Percentiles rank a stretch among this genome's conserved stretches.
Evolutionary conservation across 228 moss, liverwort and hornwort genomes (phyloP).

Genomic region (Sphagnum magellanicum): DNA sequence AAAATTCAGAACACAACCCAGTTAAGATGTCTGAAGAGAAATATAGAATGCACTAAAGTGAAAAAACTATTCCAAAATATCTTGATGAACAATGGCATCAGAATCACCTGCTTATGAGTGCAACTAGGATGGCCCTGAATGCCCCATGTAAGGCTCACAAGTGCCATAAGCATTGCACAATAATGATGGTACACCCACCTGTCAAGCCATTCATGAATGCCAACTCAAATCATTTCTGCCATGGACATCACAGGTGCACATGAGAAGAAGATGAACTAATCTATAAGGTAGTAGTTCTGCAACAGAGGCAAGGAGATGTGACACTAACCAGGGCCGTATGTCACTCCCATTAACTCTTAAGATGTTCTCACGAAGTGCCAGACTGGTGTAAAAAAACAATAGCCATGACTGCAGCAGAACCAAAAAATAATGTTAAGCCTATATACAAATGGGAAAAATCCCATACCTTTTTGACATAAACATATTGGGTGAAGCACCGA

Average conservation of each 20-base stretch:
- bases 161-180: constrained; percentile 92
- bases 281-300: too few species aligned
- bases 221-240: neutral
- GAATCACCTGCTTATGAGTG: constrained; percentile 68
- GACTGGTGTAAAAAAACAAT: constrained; percentile 90
- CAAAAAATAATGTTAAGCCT: neutral
- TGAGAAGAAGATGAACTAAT: neutral
- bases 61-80: too few species aligned
- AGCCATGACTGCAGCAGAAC: constrained; percentile 79
- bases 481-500: neutral
- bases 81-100: too few species aligned
- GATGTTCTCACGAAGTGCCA: constrained; percentile 96
- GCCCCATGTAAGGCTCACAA: constrained; percentile 95
- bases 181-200: constrained; percentile 99
- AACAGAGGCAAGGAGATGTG: neutral
- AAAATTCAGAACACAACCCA: neutral
- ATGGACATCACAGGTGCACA: neutral
- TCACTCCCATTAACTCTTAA: constrained; percentile 98
- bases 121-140: constrained; percentile 89
- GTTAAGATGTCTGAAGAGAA: too few species aligned
- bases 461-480: too few species aligned
- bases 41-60: too few species aligned
- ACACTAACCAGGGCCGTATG: constrained; percentile 80
- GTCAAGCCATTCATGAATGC: constrained; percentile 1
- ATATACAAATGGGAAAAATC: neutral